Conservation (phyloP, 805 yeast species). For the Zygosaccharomyces kombuchaensis region DNA sequence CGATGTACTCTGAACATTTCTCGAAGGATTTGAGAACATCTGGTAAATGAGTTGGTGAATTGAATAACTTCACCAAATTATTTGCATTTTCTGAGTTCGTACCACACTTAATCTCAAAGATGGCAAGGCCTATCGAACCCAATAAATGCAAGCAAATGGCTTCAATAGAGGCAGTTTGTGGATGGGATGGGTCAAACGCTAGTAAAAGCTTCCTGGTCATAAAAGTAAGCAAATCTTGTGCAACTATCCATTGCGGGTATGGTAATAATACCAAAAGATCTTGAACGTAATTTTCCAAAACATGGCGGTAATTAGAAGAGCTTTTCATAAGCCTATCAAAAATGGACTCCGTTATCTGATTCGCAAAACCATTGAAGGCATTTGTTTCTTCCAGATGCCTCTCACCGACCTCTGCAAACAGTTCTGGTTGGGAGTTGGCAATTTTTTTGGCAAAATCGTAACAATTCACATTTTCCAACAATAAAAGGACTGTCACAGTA, state of each 20-base stretch:
- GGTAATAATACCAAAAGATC: constrained; percentile 51
- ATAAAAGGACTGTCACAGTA: constrained; percentile 23
- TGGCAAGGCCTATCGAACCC: constrained; percentile 55
- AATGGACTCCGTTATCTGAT: constrained; percentile 26
- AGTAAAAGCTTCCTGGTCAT: constrained; percentile 42
- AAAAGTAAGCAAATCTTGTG: constrained; percentile 47
- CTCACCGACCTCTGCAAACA: neutral
- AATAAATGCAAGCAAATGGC: constrained; percentile 53
- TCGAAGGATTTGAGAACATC: constrained; percentile 16
- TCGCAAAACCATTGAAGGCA: constrained; percentile 12
- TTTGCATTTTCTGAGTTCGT: constrained; percentile 17
- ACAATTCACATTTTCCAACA: constrained; percentile 27
- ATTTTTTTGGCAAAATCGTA: constrained; percentile 7
- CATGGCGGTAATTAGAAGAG: constrained; percentile 33
- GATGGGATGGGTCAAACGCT: constrained; percentile 37
- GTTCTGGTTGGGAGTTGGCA: neutral
- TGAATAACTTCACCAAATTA: constrained; percentile 23
- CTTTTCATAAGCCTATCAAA: constrained; percentile 23
- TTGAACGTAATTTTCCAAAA: constrained; percentile 50
- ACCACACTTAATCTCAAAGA: constrained; percentile 34
- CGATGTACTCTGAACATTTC: constrained; percentile 7
- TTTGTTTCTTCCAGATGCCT: constrained; percentile 1
- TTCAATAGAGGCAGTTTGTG: constrained; percentile 41
- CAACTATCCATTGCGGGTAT: constrained; percentile 59
- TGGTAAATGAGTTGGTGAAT: constrained; percentile 23